Evolutionary conservation across 169 alveolate species (phyloP).

Genomic region (Plasmodium inui): DNA sequence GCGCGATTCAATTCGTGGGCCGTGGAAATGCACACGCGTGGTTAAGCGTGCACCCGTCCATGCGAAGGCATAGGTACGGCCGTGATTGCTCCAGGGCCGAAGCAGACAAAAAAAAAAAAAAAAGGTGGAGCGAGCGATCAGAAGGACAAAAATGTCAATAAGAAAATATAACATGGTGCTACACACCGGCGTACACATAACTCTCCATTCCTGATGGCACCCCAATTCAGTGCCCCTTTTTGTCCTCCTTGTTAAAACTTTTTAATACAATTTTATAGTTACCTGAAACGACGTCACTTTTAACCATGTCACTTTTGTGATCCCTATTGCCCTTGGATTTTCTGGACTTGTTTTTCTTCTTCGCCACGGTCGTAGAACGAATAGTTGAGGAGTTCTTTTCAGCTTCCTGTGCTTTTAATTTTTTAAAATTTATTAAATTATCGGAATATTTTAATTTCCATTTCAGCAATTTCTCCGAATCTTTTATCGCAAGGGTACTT

Average conservation of each 20-base stretch:
- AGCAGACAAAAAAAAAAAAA: neutral
- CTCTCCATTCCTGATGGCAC: neutral
- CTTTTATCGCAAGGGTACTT: conserved; percentile 28
- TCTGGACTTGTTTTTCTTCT: neutral
- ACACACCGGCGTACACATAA: neutral
- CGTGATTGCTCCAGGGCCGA: neutral
- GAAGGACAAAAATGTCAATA: neutral
- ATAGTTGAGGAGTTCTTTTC: conserved; percentile 3
- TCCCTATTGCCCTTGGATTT: neutral
- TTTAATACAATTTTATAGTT: conserved; percentile 8
- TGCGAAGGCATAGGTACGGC: neutral
- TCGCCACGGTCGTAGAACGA: neutral
- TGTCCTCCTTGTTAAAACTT: neutral
- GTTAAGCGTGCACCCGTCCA: neutral
- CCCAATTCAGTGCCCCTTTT: neutral
- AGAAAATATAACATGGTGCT: neutral
- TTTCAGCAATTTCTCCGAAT: conserved; percentile 37
- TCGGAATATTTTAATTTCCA: conserved; percentile 68
- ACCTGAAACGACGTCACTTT: conserved; percentile 1
- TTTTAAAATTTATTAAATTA: neutral
- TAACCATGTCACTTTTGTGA: neutral
- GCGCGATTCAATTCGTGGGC: neutral
- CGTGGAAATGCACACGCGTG: neutral
- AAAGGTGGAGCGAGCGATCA: neutral
- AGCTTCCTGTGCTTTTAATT: neutral